Percentiles rank a stretch among this genome's conserved stretches.
Evolutionary conservation across 768 basidiomycete genomes (phyloP).

Genomic region (Lactarius tabidus): DNA sequence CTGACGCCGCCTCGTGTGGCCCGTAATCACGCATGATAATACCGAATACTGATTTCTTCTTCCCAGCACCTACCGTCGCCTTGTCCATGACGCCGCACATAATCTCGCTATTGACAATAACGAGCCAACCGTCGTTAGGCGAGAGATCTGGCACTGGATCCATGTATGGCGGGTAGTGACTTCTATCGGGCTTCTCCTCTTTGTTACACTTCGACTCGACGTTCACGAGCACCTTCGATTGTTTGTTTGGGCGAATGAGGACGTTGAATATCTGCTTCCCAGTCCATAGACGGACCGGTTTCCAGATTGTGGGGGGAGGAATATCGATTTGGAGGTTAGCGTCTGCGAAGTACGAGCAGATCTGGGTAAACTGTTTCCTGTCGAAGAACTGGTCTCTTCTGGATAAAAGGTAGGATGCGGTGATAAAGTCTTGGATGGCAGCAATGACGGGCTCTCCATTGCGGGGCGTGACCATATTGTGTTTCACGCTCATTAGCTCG

Average conservation of each 20-base stretch:
- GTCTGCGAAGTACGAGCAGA: constrained; percentile 91
- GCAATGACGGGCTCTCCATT: constrained; percentile 99
- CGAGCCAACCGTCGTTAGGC: constrained; percentile 97
- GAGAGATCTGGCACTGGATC: constrained; percentile 76
- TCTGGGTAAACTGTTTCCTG: constrained; percentile 92
- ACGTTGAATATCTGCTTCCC: constrained; percentile 99
- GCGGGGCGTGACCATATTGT: constrained; percentile 95
- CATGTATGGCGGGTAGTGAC: constrained; percentile 56
- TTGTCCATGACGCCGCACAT: constrained; percentile 99
- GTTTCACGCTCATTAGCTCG: constrained; percentile 94
- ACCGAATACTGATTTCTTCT: constrained; percentile 99
- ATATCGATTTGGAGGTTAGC: constrained; percentile 91
- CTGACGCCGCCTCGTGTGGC: constrained; percentile 85
- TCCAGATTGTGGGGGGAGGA: constrained; percentile 91
- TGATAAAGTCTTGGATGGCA: constrained; percentile 99
- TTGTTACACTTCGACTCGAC: constrained; percentile 96
- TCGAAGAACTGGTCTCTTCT: constrained; percentile 91
- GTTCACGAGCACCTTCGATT: constrained; percentile 82
- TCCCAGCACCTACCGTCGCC: constrained; percentile 93
- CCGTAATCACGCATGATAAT: constrained; percentile 98
- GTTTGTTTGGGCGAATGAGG: constrained; percentile 89
- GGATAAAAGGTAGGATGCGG: constrained; percentile 93
- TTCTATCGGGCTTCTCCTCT: constrained; percentile 66
- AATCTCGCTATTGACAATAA: constrained; percentile 95
- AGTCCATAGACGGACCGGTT: constrained; percentile 91